A percentile compares a stretch with the other conserved stretches of the same genome.
phyloP scores from a whole-genome alignment of 495 filamentous ascomycete species.

The Penicillium parvum region DNA sequence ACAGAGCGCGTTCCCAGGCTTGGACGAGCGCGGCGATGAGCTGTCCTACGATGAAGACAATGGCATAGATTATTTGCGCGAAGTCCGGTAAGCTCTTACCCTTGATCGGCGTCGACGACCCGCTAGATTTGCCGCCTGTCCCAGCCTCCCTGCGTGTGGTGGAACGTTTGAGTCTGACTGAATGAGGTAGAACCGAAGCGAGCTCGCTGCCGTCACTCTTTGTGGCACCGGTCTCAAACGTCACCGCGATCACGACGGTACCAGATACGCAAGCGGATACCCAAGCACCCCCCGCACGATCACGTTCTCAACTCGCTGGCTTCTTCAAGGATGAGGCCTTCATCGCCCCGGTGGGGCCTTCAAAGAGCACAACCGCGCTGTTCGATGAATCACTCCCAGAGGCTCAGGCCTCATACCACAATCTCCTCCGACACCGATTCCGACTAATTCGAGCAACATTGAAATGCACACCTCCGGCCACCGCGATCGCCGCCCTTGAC shows the following conservation, averaged over 20 bases:
- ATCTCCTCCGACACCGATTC: conserved; percentile 58
- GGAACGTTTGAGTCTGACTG: conserved; percentile 6
- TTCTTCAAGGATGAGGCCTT: conserved; percentile 24
- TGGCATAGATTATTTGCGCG: conserved; percentile 70
- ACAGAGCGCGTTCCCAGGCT: conserved; percentile 68
- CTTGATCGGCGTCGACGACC: conserved; percentile 6
- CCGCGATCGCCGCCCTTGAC: conserved; percentile 48
- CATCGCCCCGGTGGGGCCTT: conserved; percentile 13
- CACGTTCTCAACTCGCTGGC: conserved; percentile 3
- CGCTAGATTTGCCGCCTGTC: conserved; percentile 23
- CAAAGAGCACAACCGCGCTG: not conserved
- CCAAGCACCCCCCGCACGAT: not conserved
- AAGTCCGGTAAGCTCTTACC: conserved; percentile 65
- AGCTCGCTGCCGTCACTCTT: conserved; percentile 63
- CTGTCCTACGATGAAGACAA: conserved; percentile 51
- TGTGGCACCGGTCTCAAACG: conserved; percentile 35
- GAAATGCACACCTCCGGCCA: conserved; percentile 47
- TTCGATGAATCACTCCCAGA: conserved; percentile 29
- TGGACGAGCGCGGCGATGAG: conserved; percentile 55
- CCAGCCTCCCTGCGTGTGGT: conserved; percentile 7
- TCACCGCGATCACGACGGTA: not conserved
- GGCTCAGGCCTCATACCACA: conserved; percentile 60
- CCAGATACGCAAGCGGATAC: not conserved
- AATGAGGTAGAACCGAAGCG: conserved; percentile 60
- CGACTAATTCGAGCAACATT: conserved; percentile 54